phyloP scores from a whole-genome alignment of 163 green algal species.

The Scenedesmus sp. region DNA sequence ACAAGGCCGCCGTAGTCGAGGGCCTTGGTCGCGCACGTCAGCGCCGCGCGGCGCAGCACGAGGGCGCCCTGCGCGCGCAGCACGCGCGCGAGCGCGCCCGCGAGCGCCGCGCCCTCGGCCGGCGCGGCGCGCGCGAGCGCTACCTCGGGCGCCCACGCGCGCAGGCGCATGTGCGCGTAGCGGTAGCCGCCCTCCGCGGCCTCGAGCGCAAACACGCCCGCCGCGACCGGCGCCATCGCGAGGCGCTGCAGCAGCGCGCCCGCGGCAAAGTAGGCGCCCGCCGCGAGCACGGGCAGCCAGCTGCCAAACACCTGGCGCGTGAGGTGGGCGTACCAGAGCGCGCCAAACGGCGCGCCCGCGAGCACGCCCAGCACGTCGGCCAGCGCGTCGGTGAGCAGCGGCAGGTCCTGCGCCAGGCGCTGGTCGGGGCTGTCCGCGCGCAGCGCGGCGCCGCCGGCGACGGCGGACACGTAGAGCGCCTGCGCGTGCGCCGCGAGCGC shows the following conservation, averaged over 20 bases:
- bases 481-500: slow-evolving; percentile 30
- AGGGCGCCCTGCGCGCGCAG: slow-evolving; percentile 27
- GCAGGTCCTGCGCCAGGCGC: slow-evolving; percentile 48
- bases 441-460: not conserved
- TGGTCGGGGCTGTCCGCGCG: slow-evolving; percentile 50
- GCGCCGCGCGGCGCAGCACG: slow-evolving; percentile 8
- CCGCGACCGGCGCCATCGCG: slow-evolving; percentile 33
- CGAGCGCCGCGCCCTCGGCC: not conserved
- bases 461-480: slow-evolving; percentile 27
- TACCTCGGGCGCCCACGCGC: slow-evolving; percentile 36
- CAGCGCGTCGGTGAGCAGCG: slow-evolving; percentile 26
- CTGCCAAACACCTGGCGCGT: slow-evolving; percentile 48
- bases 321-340: slow-evolving; percentile 46
- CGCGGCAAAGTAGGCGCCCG: slow-evolving; percentile 38
- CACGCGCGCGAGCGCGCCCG: not conserved
- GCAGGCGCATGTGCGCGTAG: slow-evolving; percentile 26
- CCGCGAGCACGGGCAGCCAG: slow-evolving; percentile 37
- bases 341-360: slow-evolving; percentile 45
- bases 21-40: slow-evolving; percentile 18
- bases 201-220: slow-evolving; percentile 43
- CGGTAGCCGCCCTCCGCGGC: slow-evolving; percentile 41
- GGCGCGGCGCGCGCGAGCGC: slow-evolving; percentile 19
- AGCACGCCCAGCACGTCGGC: slow-evolving; percentile 21
- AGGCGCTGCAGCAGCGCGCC: slow-evolving; percentile 39
- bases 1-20: slow-evolving; percentile 45